Evolutionary conservation across 805 yeast genomes (phyloP), one percentile per base, ranked within the genome.

Genomic region (Kodamaea nitidulidarum): DNA sequence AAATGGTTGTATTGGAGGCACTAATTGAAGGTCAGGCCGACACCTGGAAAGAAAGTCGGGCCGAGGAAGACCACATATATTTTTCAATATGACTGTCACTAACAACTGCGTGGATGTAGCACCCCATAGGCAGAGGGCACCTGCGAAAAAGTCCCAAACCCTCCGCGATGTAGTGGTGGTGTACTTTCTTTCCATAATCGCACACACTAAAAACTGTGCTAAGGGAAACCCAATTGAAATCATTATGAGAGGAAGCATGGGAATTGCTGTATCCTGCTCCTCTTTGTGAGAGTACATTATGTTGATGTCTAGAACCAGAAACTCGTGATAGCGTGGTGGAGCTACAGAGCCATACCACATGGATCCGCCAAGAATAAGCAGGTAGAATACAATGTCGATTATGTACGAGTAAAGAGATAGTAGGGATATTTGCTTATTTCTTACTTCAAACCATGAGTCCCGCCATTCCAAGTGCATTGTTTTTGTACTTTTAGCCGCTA

Each of bases 111-210:
- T 49, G 0, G 71, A 50, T 28, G 61, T 55, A 6, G 70, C 56
- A 1, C 70, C 75, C 31, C 61, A 35, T 17, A 70, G 46, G 4
- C 64, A 63, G 33, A 69, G 47, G 2, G 62, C 39, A 0, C 61
- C 69, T 35, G 56, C 49, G 40, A 63, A 66, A 1, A 69, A 48
- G 42, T 72, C 75, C 77, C 77, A 71, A 0, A 59, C 14, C 16
- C 38, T 12, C 9, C 38, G 26, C 3, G 55, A 44, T 7, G 47
- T 46, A 0, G 56, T 29, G 17, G 50, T 28, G 6, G 45, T 32
- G 27, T 14, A 11, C 2, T 29, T 24, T 2, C 37, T 36, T 16
- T 42, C 40, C 17, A 48, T 41, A 7, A 50, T 16, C 9, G 57
- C 41, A 36, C 51, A 51, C 2, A 42, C 16, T 2, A 56, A 11